These are phyloP conservation scores for Boletus reticulatus DNA, from an alignment of 768 basidiomycete genomes.

Conservation along the genomic window DNA sequence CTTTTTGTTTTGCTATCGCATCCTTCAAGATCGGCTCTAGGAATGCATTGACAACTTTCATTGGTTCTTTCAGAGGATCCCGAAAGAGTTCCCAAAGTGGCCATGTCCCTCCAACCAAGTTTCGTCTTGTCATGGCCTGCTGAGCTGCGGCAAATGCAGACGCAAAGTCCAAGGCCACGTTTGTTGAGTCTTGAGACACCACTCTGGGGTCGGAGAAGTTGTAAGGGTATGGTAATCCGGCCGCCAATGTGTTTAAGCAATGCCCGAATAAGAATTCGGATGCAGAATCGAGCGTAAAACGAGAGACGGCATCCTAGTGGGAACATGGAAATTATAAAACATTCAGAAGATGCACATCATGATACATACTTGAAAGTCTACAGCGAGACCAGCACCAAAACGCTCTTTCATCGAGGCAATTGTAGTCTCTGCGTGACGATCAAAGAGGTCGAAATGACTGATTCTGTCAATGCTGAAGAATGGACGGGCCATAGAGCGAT, in stretches of 20 bases:
- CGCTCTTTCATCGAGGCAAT: slow-evolving; percentile 44
- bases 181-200: slow-evolving; percentile 5
- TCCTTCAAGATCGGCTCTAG: slow-evolving; percentile 40
- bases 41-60: slow-evolving; percentile 38
- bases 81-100: slow-evolving; percentile 37
- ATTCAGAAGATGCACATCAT: background rate
- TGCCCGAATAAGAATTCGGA: slow-evolving; percentile 52
- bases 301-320: slow-evolving; percentile 40
- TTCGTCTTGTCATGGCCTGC: slow-evolving; percentile 26
- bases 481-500: slow-evolving; percentile 65
- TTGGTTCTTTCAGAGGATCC: slow-evolving; percentile 32
- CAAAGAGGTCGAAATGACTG: slow-evolving; percentile 62
- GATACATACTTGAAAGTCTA: slow-evolving; percentile 56
- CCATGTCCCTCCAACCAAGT: slow-evolving; percentile 35
- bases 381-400: slow-evolving; percentile 43
- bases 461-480: slow-evolving; percentile 66
- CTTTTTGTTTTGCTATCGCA: slow-evolving; percentile 30
- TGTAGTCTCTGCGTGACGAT: slow-evolving; percentile 49
- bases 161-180: slow-evolving; percentile 28
- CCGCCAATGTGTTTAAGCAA: slow-evolving; percentile 39
- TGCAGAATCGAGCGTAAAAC: slow-evolving; percentile 53
- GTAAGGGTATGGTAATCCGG: slow-evolving; percentile 38
- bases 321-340: background rate
- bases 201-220: slow-evolving; percentile 10
- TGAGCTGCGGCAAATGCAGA: slow-evolving; percentile 37